Base-by-base conservation (phyloP, 2,329 filamentous ascomycete genomes). In the Daldinia eschscholtzii region DNA sequence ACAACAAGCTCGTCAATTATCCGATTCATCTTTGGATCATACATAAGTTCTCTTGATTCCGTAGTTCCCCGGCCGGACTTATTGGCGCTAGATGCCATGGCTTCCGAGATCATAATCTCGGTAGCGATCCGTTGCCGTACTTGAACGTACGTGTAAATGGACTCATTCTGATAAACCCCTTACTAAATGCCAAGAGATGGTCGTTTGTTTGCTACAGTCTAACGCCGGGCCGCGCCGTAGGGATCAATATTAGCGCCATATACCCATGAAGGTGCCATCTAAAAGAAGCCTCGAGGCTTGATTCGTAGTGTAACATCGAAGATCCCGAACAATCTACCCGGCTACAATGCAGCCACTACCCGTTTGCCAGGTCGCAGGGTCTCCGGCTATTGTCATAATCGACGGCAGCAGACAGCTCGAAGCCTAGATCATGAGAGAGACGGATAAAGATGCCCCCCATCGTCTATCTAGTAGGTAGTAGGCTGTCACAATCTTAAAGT, bases 171-270 rank as follows among this genome's bases (percentile, higher is more conserved):
- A n/a, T 30, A 12, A 56, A 18, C 23, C 13, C 15, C 23, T 52
- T 20, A 57, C 48, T 60, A 46, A 37, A 61, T 61, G 59, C 67
- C 50, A 69, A 69, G 50, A 59, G 37, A 44, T 52, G 30, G 30
- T 53, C n/a, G 48, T 37, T 65, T 72, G 70, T 70, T 72, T 72
- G 70, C 67, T 68, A 57, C 28, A 57, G 33, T 41, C 58, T 44
- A 55, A 18, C 57, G 41, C 57, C 70, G 70, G 70, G 66, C 66
- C 71, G 69, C 66, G 42, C 71, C 69, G 71, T 67, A 58, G 53
- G 42, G 50, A 37, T 30, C 53, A 57, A 53, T 42, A 44, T 58
- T 65, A 66, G 69, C 65, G 58, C 53, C 52, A 57, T 58, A 35
- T 33, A 61, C 37, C 53, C 23, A 41, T 57, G 35, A 26, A 41